A percentile compares a stretch with the other conserved stretches of the same genome.
Conservation (phyloP, 192 early-diverging fungal genomes). For the Podochytrium sp. region DNA sequence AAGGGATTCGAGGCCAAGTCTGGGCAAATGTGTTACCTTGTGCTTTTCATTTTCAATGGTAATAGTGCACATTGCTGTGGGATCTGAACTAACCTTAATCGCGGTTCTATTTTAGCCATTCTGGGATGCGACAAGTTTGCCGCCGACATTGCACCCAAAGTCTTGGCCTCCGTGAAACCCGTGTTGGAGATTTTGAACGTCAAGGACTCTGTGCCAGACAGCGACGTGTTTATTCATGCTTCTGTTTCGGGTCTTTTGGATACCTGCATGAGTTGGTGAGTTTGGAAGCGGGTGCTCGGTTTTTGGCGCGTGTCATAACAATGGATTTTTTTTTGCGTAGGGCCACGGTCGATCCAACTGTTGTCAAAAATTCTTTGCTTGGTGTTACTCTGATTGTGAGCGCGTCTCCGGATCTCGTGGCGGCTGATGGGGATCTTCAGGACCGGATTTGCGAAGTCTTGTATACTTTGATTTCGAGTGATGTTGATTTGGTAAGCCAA, state of each 20-base stretch:
- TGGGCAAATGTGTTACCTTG: constrained; percentile 24
- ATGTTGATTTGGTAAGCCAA: constrained; percentile 10
- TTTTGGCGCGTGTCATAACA: background rate
- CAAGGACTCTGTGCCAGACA: background rate
- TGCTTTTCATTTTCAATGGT: constrained; percentile 40
- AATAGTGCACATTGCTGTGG: no score
- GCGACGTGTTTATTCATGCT: background rate
- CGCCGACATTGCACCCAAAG: constrained; percentile 38
- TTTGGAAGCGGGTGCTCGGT: background rate
- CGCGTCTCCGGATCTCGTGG: constrained; percentile 11
- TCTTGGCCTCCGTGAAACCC: constrained; percentile 27
- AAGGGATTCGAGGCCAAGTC: constrained; percentile 19
- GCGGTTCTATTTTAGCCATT: constrained; percentile 30
- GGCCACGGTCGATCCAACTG: constrained; percentile 11
- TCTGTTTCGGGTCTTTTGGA: constrained; percentile 30
- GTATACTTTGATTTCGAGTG: constrained; percentile 7
- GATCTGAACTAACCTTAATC: background rate
- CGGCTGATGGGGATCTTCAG: background rate
- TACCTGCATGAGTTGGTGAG: constrained; percentile 23
- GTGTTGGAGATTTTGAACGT: constrained; percentile 19
- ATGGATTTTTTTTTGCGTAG: background rate
- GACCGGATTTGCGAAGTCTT: constrained; percentile 2
- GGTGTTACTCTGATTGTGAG: constrained; percentile 39
- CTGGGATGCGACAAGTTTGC: constrained; percentile 39
- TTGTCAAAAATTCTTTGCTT: constrained; percentile 46